A percentile compares a stretch with the other conserved stretches of the same genome.
Conservation (phyloP, 129 eudicot genomes). For the Heracleum sosnowskyi region DNA sequence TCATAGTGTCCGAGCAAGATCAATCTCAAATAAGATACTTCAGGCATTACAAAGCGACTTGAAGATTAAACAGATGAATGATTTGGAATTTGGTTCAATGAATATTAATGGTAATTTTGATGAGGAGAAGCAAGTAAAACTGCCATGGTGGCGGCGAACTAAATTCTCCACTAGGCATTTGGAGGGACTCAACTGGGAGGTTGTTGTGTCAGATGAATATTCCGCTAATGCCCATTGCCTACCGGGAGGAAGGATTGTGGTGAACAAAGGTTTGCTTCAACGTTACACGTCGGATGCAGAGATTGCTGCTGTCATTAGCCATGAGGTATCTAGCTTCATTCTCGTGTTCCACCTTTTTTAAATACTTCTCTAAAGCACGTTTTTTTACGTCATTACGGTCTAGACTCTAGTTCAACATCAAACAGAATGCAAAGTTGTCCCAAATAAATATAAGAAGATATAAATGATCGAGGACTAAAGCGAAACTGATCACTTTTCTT, state of each 20-base stretch:
- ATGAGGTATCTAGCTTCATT: slow-evolving; percentile 44
- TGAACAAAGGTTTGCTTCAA: slow-evolving; percentile 63
- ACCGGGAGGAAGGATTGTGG: slow-evolving; percentile 98
- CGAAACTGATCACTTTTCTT: no score
- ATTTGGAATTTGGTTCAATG: slow-evolving; percentile 43
- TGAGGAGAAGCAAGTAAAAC: not conserved
- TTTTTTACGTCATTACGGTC: no score
- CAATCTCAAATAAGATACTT: slow-evolving; percentile 52
- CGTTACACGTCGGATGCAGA: slow-evolving; percentile 62
- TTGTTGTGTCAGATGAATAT: slow-evolving; percentile 61
- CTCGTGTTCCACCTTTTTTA: no score
- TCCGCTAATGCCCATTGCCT: slow-evolving; percentile 62
- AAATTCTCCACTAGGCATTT: slow-evolving; percentile 51
- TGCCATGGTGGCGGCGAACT: slow-evolving; percentile 25
- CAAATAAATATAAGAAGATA: no score
- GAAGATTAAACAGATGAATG: slow-evolving; percentile 40
- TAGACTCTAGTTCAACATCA: no score
- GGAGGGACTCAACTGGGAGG: slow-evolving; percentile 81
- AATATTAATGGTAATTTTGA: slow-evolving; percentile 29
- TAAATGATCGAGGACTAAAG: no score
- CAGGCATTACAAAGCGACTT: slow-evolving; percentile 60
- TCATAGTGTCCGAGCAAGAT: slow-evolving; percentile 56
- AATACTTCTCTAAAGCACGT: no score
- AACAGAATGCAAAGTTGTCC: no score
- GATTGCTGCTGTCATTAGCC: slow-evolving; percentile 74